Evolutionary conservation across 2,329 filamentous ascomycete genomes (phyloP).

Genomic region (Cladosporium velox): DNA sequence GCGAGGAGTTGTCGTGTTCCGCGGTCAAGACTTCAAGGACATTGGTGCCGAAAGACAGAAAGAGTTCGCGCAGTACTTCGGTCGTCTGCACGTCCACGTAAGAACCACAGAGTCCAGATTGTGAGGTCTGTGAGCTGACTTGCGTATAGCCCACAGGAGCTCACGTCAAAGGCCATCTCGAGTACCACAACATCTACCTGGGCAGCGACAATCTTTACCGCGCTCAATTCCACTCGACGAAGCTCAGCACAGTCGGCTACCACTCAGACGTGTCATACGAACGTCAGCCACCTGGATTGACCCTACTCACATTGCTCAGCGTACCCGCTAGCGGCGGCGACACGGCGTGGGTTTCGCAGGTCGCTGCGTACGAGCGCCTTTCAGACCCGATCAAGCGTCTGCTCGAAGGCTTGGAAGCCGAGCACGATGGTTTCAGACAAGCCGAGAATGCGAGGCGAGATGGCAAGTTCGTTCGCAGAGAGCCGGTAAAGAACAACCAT

Average conservation of each 20-base stretch:
- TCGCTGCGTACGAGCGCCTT: conserved; percentile 77
- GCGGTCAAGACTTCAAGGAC: conserved; percentile 19
- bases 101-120: background rate
- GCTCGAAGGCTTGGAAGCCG: conserved; percentile 76
- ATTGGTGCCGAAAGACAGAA: conserved; percentile 22
- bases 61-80: conserved; percentile 25
- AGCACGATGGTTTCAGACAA: conserved; percentile 67
- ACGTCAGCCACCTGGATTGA: conserved; percentile 82
- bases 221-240: conserved; percentile 60
- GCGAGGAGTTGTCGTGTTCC: conserved; percentile 64
- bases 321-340: conserved; percentile 78
- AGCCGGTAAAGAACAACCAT: conserved; percentile 14
- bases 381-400: conserved; percentile 77
- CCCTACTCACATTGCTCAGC: conserved; percentile 84
- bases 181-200: conserved; percentile 9
- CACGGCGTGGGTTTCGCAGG: conserved; percentile 78
- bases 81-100: conserved; percentile 19
- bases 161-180: conserved; percentile 64
- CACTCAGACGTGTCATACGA: conserved; percentile 89
- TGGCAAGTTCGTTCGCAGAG: conserved; percentile 18
- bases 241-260: conserved; percentile 44
- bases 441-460: conserved; percentile 12
- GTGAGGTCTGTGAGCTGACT: conserved; percentile 41
- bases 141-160: conserved; percentile 61
- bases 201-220: background rate